phyloP scores from a whole-genome alignment of 352 stramenopile species.

The Aphanomyces stellatus region DNA sequence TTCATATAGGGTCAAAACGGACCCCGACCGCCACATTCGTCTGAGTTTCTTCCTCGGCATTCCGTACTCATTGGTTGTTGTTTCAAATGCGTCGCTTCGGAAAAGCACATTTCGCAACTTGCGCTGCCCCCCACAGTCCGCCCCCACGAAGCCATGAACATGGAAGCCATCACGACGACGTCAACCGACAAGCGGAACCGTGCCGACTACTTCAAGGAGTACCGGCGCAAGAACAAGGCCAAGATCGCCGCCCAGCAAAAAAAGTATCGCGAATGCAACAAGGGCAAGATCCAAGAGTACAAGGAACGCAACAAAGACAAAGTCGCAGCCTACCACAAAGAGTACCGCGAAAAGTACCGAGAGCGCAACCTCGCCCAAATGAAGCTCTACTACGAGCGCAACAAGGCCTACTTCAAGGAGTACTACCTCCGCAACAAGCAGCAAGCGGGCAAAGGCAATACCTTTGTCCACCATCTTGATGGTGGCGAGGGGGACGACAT shows the following conservation, averaged over 20 bases:
- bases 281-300: slow-evolving; percentile 5
- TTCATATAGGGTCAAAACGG: too few species aligned
- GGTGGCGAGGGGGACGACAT: too few species aligned
- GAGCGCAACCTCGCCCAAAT: slow-evolving; percentile 3
- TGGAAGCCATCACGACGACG: not conserved
- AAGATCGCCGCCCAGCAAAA: slow-evolving; percentile 6
- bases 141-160: not conserved
- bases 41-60: too few species aligned
- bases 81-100: too few species aligned
- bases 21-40: too few species aligned
- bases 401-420: slow-evolving; percentile 1
- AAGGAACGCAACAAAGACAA: slow-evolving; percentile 9
- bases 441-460: too few species aligned
- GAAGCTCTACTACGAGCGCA: slow-evolving; percentile 7
- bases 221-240: not conserved
- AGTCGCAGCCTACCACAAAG: not conserved
- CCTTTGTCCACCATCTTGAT: too few species aligned
- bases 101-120: too few species aligned
- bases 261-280: slow-evolving; percentile 5
- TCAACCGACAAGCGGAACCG: not conserved
- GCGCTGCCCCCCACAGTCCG: too few species aligned
- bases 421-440: slow-evolving; percentile 6
- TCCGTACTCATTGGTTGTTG: too few species aligned
- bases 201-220: not conserved
- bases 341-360: slow-evolving; percentile 5